These are phyloP conservation scores for Parathielavia hyrcaniae DNA, from an alignment of 495 filamentous ascomycete species.

Conservation along the genomic window DNA sequence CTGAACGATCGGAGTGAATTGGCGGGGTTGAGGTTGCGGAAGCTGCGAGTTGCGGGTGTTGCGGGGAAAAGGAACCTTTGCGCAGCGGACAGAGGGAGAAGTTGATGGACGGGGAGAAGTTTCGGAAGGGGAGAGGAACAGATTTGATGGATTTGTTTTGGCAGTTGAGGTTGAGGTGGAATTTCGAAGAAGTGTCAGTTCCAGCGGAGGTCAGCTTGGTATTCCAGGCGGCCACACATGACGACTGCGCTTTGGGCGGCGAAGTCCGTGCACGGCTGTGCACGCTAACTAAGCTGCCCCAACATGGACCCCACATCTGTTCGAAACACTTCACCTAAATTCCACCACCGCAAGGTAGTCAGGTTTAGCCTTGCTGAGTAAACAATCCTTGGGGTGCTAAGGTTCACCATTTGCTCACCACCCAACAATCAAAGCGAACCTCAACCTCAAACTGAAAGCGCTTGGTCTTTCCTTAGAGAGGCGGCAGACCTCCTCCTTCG, in stretches of 20 bases:
- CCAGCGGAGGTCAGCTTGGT: slow-evolving; percentile 10
- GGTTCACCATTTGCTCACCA: too few species aligned
- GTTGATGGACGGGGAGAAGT: not conserved
- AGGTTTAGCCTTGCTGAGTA: too few species aligned
- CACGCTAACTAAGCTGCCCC: slow-evolving; percentile 13
- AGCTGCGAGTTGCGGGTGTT: slow-evolving; percentile 13
- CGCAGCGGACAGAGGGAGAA: not conserved
- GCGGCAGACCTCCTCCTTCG: too few species aligned
- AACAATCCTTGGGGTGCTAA: too few species aligned
- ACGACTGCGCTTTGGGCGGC: slow-evolving; percentile 36
- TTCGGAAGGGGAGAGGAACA: slow-evolving; percentile 10
- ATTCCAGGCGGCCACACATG: slow-evolving; percentile 35
- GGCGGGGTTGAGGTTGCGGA: slow-evolving; percentile 14
- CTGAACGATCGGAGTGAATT: slow-evolving; percentile 16
- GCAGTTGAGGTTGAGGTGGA: slow-evolving; percentile 1
- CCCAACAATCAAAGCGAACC: too few species aligned
- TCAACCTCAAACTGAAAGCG: too few species aligned
- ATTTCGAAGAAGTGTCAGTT: slow-evolving; percentile 6
- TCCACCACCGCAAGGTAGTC: too few species aligned
- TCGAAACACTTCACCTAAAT: too few species aligned
- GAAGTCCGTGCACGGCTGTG: slow-evolving; percentile 32
- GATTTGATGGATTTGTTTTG: not conserved
- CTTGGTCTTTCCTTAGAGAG: too few species aligned
- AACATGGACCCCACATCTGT: not conserved
- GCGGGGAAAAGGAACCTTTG: slow-evolving; percentile 2